Conservation (phyloP, 1,284 basidiomycete genomes). For the Afroboletus lepidellus region DNA sequence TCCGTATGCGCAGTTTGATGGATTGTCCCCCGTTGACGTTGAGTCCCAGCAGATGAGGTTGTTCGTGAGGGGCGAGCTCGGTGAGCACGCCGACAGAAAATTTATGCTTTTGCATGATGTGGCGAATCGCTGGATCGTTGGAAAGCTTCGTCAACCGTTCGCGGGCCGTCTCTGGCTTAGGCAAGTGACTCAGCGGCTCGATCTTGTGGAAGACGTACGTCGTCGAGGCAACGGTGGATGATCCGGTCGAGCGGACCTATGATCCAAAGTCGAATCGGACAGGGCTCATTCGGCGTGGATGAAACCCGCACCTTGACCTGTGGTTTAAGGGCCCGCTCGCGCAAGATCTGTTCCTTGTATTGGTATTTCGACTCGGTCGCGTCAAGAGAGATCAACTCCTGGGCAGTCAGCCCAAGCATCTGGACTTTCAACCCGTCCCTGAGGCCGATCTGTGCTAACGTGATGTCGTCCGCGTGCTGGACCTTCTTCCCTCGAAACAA, state of each 20-base stretch:
- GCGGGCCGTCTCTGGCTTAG: conserved; percentile 55
- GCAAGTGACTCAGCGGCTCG: conserved; percentile 60
- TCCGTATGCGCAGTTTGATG: conserved; percentile 68
- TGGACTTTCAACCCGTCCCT: conserved; percentile 64
- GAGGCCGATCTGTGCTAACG: conserved; percentile 53
- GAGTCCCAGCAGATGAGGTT: conserved; percentile 67
- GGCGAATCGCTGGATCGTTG: conserved; percentile 64
- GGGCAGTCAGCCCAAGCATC: conserved; percentile 60
- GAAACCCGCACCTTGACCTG: conserved; percentile 52
- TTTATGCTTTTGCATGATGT: conserved; percentile 66
- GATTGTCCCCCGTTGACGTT: conserved; percentile 63
- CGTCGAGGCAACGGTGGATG: conserved; percentile 36
- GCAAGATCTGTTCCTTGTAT: conserved; percentile 54
- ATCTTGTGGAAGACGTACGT: conserved; percentile 63
- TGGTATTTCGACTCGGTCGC: conserved; percentile 56
- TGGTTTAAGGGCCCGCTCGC: conserved; percentile 54
- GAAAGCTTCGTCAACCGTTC: conserved; percentile 55
- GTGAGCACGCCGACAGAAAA: conserved; percentile 67
- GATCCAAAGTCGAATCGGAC: background rate
- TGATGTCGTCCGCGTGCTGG: conserved; percentile 36
- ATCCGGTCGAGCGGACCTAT: conserved; percentile 56
- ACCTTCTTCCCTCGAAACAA: conserved; percentile 67
- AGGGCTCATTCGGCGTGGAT: background rate
- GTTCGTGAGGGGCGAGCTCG: conserved; percentile 73
- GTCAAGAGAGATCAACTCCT: conserved; percentile 55